Evolutionary conservation across 2,329 filamentous ascomycete genomes (phyloP).

Genomic region (Calonectria pauciramosa): DNA sequence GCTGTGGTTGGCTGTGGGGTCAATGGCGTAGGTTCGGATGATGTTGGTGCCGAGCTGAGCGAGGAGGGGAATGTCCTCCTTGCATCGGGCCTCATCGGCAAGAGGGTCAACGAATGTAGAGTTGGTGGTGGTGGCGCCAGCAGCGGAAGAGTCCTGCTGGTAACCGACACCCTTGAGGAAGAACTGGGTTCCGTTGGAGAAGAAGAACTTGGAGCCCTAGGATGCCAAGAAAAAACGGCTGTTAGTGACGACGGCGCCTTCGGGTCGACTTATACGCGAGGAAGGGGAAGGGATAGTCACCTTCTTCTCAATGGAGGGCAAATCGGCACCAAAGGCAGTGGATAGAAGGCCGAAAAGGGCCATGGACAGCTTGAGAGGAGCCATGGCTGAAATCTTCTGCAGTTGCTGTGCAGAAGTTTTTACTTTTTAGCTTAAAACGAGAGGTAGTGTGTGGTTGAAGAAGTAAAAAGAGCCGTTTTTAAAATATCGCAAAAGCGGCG

Average conservation of each 20-base stretch:
- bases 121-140: slow-evolving; percentile 61
- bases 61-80: slow-evolving; percentile 88
- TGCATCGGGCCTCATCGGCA: slow-evolving; percentile 77
- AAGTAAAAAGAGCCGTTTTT: neutral
- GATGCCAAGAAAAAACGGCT: slow-evolving; percentile 17
- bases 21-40: slow-evolving; percentile 94
- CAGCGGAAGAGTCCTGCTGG: slow-evolving; percentile 81
- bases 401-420: neutral
- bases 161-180: slow-evolving; percentile 96
- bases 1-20: slow-evolving; percentile 83
- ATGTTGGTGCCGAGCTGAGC: slow-evolving; percentile 86
- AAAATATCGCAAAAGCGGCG: neutral
- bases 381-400: neutral
- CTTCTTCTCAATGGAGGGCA: slow-evolving; percentile 19
- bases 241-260: neutral
- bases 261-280: neutral
- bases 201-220: slow-evolving; percentile 89
- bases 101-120: slow-evolving; percentile 85
- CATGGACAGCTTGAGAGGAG: slow-evolving; percentile 9
- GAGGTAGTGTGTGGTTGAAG: neutral
- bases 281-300: neutral
- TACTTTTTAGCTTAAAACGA: neutral
- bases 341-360: slow-evolving; percentile 6
- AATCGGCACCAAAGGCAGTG: neutral
- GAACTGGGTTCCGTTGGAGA: slow-evolving; percentile 77